A percentile compares a stretch with the other conserved stretches of the same genome.
These are phyloP conservation scores for Trypanosoma grayi DNA, from an alignment of 208 protist species.

Conservation along the genomic window DNA sequence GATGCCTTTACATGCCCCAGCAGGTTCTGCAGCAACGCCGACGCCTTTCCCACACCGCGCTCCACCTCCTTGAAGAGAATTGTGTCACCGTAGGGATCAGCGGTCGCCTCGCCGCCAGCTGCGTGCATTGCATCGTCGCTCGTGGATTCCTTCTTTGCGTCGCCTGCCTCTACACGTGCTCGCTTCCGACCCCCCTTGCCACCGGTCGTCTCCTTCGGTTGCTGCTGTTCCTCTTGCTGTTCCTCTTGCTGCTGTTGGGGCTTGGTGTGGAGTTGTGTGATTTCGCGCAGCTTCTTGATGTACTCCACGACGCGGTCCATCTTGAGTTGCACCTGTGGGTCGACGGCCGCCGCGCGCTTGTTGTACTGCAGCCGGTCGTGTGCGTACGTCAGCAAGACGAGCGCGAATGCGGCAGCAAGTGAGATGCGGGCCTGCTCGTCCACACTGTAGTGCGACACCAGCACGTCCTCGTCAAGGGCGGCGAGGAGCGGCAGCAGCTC, in stretches of 20 bases:
- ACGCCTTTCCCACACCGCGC: slow-evolving; percentile 1
- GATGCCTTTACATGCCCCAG: slow-evolving; percentile 15
- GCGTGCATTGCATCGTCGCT: not conserved
- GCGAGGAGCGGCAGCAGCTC: slow-evolving; percentile 51
- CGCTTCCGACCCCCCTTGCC: not conserved
- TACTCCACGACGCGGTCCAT: slow-evolving; percentile 86
- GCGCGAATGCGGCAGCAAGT: slow-evolving; percentile 65
- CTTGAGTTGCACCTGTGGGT: slow-evolving; percentile 77
- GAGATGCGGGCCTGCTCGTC: slow-evolving; percentile 82
- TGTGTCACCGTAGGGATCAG: slow-evolving; percentile 20
- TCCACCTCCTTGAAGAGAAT: slow-evolving; percentile 26
- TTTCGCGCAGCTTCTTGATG: slow-evolving; percentile 84
- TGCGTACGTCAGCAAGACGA: slow-evolving; percentile 63
- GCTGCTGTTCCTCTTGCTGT: slow-evolving; percentile 15
- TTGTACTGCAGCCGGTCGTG: slow-evolving; percentile 60
- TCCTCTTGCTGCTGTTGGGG: no score
- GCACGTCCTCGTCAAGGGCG: slow-evolving; percentile 61
- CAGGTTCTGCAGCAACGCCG: slow-evolving; percentile 15
- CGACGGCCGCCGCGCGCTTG: slow-evolving; percentile 8
- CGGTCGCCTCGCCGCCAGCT: not conserved
- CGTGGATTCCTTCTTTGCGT: not conserved
- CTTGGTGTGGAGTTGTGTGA: slow-evolving; percentile 54
- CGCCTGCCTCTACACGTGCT: not conserved
- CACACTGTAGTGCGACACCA: slow-evolving; percentile 62
- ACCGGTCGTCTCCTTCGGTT: not conserved